Conservation (phyloP, 2,329 filamentous ascomycete genomes). For the Fusarium setosum region DNA sequence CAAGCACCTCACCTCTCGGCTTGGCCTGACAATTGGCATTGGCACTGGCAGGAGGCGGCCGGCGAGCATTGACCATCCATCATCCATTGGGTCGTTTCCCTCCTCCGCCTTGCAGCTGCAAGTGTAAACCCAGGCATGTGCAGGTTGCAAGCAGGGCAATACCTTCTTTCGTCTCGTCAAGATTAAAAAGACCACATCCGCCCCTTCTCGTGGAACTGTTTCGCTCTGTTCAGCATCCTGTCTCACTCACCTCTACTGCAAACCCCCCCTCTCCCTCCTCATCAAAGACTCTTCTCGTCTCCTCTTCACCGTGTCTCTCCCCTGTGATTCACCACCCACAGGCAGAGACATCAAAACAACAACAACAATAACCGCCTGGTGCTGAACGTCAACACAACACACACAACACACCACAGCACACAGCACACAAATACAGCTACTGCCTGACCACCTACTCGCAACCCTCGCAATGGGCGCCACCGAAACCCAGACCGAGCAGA, state of each 20-base stretch:
- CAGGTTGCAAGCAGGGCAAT: neutral
- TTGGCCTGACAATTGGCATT: neutral
- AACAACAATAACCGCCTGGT: constrained; percentile 2
- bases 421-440: neutral
- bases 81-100: too few species aligned
- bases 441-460: neutral
- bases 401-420: neutral
- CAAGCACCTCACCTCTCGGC: neutral
- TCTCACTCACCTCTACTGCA: constrained; percentile 24
- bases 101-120: neutral
- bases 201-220: constrained; percentile 38
- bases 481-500: constrained; percentile 33
- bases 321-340: constrained; percentile 14
- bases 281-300: neutral
- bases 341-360: too few species aligned
- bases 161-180: constrained; percentile 25
- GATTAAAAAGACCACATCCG: constrained; percentile 41
- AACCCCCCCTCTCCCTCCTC: neutral
- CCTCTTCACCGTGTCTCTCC: neutral
- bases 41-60: too few species aligned
- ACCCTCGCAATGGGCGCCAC: constrained; percentile 37
- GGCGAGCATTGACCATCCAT: too few species aligned
- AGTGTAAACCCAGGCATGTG: neutral
- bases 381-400: too few species aligned
- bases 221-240: constrained; percentile 35